These are phyloP conservation scores for Ophiostoma quercus DNA, from an alignment of 2,329 filamentous ascomycete species.

Conservation along the genomic window DNA sequence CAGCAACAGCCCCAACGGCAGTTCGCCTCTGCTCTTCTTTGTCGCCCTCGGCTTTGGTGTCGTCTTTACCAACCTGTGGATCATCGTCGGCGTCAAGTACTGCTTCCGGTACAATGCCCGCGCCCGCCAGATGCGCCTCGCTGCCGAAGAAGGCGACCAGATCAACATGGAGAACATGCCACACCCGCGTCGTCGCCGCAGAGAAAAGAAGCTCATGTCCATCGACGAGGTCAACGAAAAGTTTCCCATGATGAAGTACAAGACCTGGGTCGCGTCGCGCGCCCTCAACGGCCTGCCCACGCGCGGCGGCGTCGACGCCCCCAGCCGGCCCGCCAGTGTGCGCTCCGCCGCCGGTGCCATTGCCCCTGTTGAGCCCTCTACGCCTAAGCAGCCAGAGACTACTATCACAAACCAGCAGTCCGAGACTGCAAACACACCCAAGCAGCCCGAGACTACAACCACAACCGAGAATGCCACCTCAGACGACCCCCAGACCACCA, in stretches of 20 bases:
- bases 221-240: constrained; percentile 99
- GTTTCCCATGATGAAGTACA: constrained; percentile 95
- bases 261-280: constrained; percentile 80
- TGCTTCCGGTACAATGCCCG: constrained; percentile 98
- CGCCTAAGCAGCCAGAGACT: not conserved
- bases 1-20: constrained; percentile 27
- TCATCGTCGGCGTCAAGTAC: constrained; percentile 98
- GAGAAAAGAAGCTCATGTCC: constrained; percentile 97
- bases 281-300: constrained; percentile 79
- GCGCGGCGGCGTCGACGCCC: constrained; percentile 72
- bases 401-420: not conserved
- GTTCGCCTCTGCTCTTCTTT: constrained; percentile 40
- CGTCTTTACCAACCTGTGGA: constrained; percentile 98
- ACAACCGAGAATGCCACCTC: not conserved
- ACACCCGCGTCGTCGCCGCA: constrained; percentile 73
- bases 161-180: constrained; percentile 85
- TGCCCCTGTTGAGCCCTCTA: constrained; percentile 32
- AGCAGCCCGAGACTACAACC: not conserved
- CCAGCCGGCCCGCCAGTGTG: constrained; percentile 68
- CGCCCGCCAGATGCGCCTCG: constrained; percentile 72
- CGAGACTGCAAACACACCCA: not conserved
- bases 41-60: constrained; percentile 82
- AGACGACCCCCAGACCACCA: constrained; percentile 21
- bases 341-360: constrained; percentile 57
- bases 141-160: constrained; percentile 74